These are phyloP conservation scores for Scheffersomyces insectosa DNA, from an alignment of 1,139 yeast genomes.

Conservation along the genomic window DNA sequence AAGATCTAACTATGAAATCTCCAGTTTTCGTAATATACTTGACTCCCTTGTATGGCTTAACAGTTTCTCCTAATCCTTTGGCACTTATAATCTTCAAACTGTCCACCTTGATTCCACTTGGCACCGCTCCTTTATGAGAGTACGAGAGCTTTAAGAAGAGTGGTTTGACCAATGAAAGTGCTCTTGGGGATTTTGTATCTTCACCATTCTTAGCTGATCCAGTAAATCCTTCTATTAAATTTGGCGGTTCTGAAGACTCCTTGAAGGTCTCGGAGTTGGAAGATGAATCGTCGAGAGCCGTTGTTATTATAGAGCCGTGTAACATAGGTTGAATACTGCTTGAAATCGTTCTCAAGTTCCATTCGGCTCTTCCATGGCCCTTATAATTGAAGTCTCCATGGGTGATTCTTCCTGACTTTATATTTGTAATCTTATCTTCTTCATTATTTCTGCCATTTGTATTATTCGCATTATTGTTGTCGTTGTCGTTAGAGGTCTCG, in stretches of 20 bases:
- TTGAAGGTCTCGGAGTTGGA: slow-evolving; percentile 1
- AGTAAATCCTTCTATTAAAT: slow-evolving; percentile 6
- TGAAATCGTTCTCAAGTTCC: slow-evolving; percentile 65
- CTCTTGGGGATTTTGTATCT: neutral
- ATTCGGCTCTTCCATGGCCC: slow-evolving; percentile 59
- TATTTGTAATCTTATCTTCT: slow-evolving; percentile 12
- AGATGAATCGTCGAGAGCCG: slow-evolving; percentile 10
- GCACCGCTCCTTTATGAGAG: slow-evolving; percentile 65
- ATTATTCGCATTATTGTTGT: slow-evolving; percentile 1
- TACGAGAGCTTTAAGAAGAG: slow-evolving; percentile 55
- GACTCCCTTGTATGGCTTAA: slow-evolving; percentile 89
- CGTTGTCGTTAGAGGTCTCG: slow-evolving; percentile 4
- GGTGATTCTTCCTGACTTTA: slow-evolving; percentile 61
- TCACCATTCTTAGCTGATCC: neutral
- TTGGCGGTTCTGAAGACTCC: slow-evolving; percentile 5
- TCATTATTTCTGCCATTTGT: slow-evolving; percentile 7
- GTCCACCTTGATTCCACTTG: slow-evolving; percentile 75
- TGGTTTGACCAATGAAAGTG: slow-evolving; percentile 41
- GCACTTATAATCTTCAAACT: slow-evolving; percentile 60
- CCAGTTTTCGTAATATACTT: slow-evolving; percentile 74
- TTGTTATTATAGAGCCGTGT: slow-evolving; percentile 49
- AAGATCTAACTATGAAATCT: slow-evolving; percentile 51
- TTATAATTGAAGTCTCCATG: slow-evolving; percentile 69
- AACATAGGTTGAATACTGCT: slow-evolving; percentile 72
- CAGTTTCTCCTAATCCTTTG: slow-evolving; percentile 60